Evolutionary conservation across 2,329 filamentous ascomycete species (phyloP).

Genomic region (Pseudonectria buxi): DNA sequence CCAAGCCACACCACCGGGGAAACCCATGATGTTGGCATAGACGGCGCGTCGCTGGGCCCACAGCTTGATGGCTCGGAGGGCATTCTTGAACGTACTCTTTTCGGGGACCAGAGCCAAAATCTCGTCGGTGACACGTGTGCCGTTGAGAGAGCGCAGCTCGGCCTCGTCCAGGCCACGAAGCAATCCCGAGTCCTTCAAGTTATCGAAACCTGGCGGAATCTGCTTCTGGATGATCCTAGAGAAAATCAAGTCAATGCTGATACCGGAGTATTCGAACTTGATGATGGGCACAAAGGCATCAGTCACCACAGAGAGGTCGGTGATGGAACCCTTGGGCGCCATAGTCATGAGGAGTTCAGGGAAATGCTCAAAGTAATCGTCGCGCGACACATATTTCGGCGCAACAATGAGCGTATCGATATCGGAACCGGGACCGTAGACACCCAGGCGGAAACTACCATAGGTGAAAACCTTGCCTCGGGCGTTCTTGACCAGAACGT

Average conservation of each 20-base stretch:
- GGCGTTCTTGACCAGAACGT: slow-evolving; percentile 71
- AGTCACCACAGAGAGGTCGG: slow-evolving; percentile 75
- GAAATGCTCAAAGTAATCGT: slow-evolving; percentile 89
- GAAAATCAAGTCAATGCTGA: slow-evolving; percentile 93
- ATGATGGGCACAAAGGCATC: slow-evolving; percentile 96
- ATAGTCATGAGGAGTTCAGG: slow-evolving; percentile 72
- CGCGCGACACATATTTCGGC: slow-evolving; percentile 78
- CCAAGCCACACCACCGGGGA: slow-evolving; percentile 95
- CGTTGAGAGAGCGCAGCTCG: slow-evolving; percentile 85
- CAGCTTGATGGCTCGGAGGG: slow-evolving; percentile 85
- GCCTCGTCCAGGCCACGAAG: slow-evolving; percentile 80
- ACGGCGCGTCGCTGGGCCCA: slow-evolving; percentile 92
- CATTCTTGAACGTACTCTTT: slow-evolving; percentile 80
- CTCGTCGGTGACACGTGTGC: slow-evolving; percentile 88
- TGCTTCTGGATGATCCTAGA: slow-evolving; percentile 66
- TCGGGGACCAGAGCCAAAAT: slow-evolving; percentile 86
- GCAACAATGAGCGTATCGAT: slow-evolving; percentile 94
- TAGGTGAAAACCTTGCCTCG: slow-evolving; percentile 94
- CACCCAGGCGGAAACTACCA: slow-evolving; percentile 89
- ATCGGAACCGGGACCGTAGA: slow-evolving; percentile 92
- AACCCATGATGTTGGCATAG: slow-evolving; percentile 94
- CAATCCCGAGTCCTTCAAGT: slow-evolving; percentile 75
- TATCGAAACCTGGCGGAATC: slow-evolving; percentile 59
- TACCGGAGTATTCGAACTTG: slow-evolving; percentile 84
- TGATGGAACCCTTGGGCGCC: slow-evolving; percentile 71